A percentile compares a stretch with the other conserved stretches of the same genome.
Evolutionary conservation across 768 basidiomycete species (phyloP).

Genomic region (Collybiopsis luxurians): DNA sequence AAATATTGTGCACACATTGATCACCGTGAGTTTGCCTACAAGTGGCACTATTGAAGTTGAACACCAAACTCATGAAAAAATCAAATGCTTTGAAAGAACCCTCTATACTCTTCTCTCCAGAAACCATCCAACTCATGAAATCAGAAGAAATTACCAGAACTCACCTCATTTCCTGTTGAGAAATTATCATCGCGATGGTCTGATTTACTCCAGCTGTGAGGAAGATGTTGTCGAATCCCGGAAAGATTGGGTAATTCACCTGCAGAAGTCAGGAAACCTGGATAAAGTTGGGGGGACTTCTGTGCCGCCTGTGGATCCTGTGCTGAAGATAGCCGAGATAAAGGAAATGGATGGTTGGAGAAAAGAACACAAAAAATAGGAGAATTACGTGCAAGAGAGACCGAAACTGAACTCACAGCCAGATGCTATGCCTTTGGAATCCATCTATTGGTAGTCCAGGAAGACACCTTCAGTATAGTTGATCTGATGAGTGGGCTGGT

Average conservation of each 20-base stretch:
- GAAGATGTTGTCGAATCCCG: constrained; percentile 49
- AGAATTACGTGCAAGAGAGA: constrained; percentile 70
- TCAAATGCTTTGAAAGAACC: constrained; percentile 87
- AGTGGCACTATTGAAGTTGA: constrained; percentile 93
- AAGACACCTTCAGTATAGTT: constrained; percentile 64
- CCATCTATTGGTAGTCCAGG: constrained; percentile 70
- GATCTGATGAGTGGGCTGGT: constrained; percentile 34
- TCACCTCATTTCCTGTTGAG: constrained; percentile 44
- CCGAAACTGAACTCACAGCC: constrained; percentile 72
- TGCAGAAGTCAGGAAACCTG: constrained; percentile 43
- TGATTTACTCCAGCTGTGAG: constrained; percentile 34
- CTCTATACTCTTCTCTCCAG: constrained; percentile 82
- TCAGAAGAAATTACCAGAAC: constrained; percentile 7
- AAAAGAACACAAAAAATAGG: constrained; percentile 56
- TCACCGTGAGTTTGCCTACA: too few relatives aligned
- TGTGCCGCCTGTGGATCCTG: constrained; percentile 43
- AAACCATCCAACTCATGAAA: constrained; percentile 60
- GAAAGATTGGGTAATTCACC: constrained; percentile 48
- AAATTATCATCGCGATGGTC: constrained; percentile 34
- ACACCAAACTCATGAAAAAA: constrained; percentile 92
- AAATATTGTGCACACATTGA: constrained; percentile 29
- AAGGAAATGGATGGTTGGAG: constrained; percentile 36
- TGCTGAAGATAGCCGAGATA: constrained; percentile 31
- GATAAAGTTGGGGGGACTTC: constrained; percentile 56
- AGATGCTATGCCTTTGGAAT: constrained; percentile 46